These are phyloP conservation scores for Luffa acutangula DNA, from an alignment of 306 rosid genomes.

Conservation along the genomic window DNA sequence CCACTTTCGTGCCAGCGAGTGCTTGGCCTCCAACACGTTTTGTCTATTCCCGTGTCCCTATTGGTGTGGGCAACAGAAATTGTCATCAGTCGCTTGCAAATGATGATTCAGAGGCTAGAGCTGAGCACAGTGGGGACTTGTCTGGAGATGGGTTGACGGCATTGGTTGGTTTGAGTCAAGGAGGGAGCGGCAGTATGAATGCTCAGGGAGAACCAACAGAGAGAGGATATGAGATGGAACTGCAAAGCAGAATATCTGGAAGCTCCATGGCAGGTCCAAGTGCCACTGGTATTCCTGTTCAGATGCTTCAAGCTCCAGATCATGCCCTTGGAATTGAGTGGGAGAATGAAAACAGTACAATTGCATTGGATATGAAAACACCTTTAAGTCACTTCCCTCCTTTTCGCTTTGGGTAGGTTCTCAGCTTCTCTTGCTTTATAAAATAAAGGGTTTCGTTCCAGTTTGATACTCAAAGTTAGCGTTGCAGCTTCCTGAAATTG, in stretches of 20 bases:
- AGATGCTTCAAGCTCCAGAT: conserved; percentile 70
- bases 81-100: conserved; percentile 71
- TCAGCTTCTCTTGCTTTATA: conserved; percentile 14
- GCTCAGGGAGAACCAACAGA: conserved; percentile 55
- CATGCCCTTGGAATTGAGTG: conserved; percentile 69
- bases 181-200: conserved; percentile 47
- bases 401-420: conserved; percentile 91
- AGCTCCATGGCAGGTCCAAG: conserved; percentile 54
- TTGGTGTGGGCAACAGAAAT: conserved; percentile 79
- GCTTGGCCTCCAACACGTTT: conserved; percentile 87
- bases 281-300: conserved; percentile 64
- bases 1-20: conserved; percentile 74
- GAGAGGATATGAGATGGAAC: conserved; percentile 66
- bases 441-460: background rate
- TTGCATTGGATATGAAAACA: conserved; percentile 87
- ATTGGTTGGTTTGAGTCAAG: conserved; percentile 85
- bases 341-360: conserved; percentile 62
- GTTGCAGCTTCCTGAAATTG: background rate
- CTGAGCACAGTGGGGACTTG: conserved; percentile 65
- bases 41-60: conserved; percentile 92
- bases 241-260: conserved; percentile 58
- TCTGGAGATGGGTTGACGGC: conserved; percentile 97
- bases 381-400: conserved; percentile 97
- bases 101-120: conserved; percentile 83
- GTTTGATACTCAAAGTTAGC: background rate